Evolutionary conservation across 441 rosid species (phyloP).

Genomic region (Macaranga tanarius): DNA sequence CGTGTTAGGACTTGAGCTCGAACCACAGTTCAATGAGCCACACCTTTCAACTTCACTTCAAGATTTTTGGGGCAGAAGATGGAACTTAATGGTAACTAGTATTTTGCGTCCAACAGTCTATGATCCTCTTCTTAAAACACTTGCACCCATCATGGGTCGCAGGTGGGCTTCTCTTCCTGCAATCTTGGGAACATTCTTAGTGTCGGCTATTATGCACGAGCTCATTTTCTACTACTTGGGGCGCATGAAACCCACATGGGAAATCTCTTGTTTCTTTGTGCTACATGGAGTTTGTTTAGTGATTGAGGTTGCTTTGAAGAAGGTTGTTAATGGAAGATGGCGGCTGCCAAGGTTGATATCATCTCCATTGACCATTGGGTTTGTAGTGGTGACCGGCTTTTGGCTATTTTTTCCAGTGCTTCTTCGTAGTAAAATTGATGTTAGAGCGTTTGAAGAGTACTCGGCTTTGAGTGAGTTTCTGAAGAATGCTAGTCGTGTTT

Average conservation of each 20-base stretch:
- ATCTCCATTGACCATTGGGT: neutral
- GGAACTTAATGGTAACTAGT: constrained; percentile 19
- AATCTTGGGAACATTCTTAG: constrained; percentile 5
- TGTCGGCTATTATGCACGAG: constrained; percentile 21
- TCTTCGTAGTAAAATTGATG: neutral
- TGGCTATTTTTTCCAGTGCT: constrained; percentile 7
- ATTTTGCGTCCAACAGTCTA: constrained; percentile 21
- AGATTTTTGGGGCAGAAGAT: constrained; percentile 27
- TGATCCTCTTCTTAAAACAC: neutral
- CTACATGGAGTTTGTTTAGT: constrained; percentile 1
- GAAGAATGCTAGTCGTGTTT: neutral
- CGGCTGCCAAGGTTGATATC: neutral
- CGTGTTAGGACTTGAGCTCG: constrained; percentile 11
- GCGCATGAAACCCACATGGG: constrained; percentile 21
- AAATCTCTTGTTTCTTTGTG: constrained; percentile 14
- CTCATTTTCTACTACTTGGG: constrained; percentile 11
- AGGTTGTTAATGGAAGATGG: neutral
- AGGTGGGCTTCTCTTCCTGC: constrained; percentile 4
- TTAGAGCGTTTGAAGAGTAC: constrained; percentile 5
- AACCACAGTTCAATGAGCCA: constrained; percentile 26
- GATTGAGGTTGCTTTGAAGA: constrained; percentile 6
- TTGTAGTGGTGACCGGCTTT: neutral
- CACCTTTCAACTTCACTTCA: constrained; percentile 19
- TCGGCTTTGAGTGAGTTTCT: neutral
- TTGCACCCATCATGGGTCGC: neutral